Evolutionary conservation across 345 rosid genomes (phyloP).

Genomic region (Anacardium occidentale): DNA sequence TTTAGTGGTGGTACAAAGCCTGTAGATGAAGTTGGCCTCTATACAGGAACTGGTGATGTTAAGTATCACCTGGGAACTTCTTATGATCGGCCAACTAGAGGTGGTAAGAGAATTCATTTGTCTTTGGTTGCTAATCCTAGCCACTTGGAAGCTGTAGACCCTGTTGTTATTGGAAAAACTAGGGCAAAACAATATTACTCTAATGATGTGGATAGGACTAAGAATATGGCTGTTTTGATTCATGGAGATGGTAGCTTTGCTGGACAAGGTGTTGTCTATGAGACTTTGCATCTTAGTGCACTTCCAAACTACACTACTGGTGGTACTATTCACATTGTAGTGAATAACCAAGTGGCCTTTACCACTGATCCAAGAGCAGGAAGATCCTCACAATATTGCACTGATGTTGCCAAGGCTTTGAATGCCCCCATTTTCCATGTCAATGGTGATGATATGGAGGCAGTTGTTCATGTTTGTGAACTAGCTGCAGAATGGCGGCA

Average conservation of each 20-base stretch:
- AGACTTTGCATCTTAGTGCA: constrained; percentile 88
- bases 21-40: constrained; percentile 76
- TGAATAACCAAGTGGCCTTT: constrained; percentile 87
- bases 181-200: constrained; percentile 81
- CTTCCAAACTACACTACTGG: constrained; percentile 76
- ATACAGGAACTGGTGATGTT: constrained; percentile 85
- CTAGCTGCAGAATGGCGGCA: constrained; percentile 94
- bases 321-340: constrained; percentile 82
- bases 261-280: constrained; percentile 87
- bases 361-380: constrained; percentile 79
- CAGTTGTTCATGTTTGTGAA: constrained; percentile 71
- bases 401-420: constrained; percentile 87
- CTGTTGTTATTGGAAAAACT: constrained; percentile 80
- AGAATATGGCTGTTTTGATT: constrained; percentile 73
- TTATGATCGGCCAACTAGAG: constrained; percentile 85
- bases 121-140: constrained; percentile 89
- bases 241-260: constrained; percentile 95
- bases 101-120: constrained; percentile 79
- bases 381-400: constrained; percentile 82
- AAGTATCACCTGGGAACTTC: constrained; percentile 86
- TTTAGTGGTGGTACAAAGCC: constrained; percentile 82
- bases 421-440: constrained; percentile 81
- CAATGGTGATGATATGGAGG: constrained; percentile 77
- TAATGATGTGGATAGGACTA: constrained; percentile 57
- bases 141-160: constrained; percentile 88